phyloP scores from a whole-genome alignment of 208 protist genomes.

The Crithidia brevicula region DNA sequence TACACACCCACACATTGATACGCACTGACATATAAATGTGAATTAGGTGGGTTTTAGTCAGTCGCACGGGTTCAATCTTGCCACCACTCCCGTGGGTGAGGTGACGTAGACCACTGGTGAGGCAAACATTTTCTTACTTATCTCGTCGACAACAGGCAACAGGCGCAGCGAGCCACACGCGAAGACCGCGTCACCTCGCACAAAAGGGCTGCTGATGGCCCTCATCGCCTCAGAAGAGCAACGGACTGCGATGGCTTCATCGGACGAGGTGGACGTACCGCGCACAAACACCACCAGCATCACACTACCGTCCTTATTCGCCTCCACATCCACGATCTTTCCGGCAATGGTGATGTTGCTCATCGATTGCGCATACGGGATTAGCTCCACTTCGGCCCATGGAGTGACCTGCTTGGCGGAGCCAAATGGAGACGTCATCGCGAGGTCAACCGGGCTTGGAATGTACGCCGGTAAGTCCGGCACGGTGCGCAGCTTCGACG shows the following conservation, averaged over 20 bases:
- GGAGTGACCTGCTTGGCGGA: slow-evolving; percentile 19
- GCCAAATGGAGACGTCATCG: slow-evolving; percentile 82
- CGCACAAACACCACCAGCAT: slow-evolving; percentile 66
- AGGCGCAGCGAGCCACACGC: slow-evolving; percentile 69
- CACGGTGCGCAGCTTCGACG: slow-evolving; percentile 9
- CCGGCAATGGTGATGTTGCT: slow-evolving; percentile 76
- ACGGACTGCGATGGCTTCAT: slow-evolving; percentile 62
- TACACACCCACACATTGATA: neutral
- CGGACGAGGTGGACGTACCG: slow-evolving; percentile 25
- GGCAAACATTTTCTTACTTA: slow-evolving; percentile 54
- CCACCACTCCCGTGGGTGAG: slow-evolving; percentile 23
- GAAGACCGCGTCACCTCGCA: slow-evolving; percentile 58
- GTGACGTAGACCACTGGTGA: slow-evolving; percentile 70
- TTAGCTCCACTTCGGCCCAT: slow-evolving; percentile 79
- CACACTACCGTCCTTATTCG: slow-evolving; percentile 23
- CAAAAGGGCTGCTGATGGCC: slow-evolving; percentile 21
- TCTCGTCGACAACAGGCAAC: slow-evolving; percentile 53
- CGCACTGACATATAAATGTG: too few relatives aligned
- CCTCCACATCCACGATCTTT: slow-evolving; percentile 48
- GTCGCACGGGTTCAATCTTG: slow-evolving; percentile 17
- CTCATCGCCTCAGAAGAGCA: slow-evolving; percentile 38
- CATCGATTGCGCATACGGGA: slow-evolving; percentile 66
- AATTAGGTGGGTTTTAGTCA: too few relatives aligned
- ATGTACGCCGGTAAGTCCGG: slow-evolving; percentile 80
- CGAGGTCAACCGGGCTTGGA: slow-evolving; percentile 88